Conservation (phyloP, 257 asterid species). For the Nicotiana attenuata region DNA sequence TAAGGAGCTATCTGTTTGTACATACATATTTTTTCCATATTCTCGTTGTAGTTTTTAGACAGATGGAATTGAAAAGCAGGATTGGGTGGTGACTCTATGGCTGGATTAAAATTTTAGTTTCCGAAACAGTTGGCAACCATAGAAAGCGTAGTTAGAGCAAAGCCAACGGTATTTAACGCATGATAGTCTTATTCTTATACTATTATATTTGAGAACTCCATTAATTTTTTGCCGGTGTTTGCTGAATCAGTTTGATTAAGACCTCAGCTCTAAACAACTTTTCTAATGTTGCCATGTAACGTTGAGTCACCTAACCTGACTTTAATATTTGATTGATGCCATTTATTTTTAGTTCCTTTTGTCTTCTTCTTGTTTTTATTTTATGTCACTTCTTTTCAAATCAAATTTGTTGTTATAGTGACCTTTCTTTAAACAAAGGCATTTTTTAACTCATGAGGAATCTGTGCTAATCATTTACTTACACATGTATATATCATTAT, state of each 20-base stretch:
- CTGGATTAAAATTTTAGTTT: not conserved
- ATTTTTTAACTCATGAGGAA: not conserved
- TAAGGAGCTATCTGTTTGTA: too few relatives aligned
- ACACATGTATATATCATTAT: not conserved
- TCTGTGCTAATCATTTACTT: not conserved
- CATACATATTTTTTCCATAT: too few relatives aligned
- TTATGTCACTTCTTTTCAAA: constrained; percentile 10
- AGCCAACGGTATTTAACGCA: constrained; percentile 16
- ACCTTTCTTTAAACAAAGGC: constrained; percentile 2
- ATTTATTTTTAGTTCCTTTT: not conserved
- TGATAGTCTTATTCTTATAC: not conserved
- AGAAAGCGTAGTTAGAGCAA: constrained; percentile 5
- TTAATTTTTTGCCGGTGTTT: constrained; percentile 16
- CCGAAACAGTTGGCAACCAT: constrained; percentile 8
- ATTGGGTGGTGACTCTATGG: not conserved
- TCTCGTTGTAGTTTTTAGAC: not conserved
- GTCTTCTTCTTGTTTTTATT: constrained; percentile 14
- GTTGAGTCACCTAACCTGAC: constrained; percentile 53
- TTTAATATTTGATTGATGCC: constrained; percentile 16
- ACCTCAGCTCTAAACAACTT: constrained; percentile 10
- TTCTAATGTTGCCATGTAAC: constrained; percentile 29
- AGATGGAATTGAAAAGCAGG: not conserved
- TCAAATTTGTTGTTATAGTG: constrained; percentile 11
- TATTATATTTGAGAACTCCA: not conserved
- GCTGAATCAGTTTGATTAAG: constrained; percentile 30